Conservation (phyloP, 2,329 filamentous ascomycete species). For the Ophioceras dolichostomum region DNA sequence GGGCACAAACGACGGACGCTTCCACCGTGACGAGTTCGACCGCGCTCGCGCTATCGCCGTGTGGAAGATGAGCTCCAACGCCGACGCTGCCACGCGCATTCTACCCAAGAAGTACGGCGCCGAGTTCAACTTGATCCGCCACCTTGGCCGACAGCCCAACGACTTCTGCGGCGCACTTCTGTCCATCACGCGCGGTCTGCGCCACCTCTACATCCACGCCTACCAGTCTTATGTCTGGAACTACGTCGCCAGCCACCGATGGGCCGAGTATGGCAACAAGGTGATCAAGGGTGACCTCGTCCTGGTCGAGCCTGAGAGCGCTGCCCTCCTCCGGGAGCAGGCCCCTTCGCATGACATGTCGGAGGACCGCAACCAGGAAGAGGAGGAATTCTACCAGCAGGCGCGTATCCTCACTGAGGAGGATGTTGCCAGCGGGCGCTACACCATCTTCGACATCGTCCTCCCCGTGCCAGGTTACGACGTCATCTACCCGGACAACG, state of each 20-base stretch:
- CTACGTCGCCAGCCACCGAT: conserved; percentile 66
- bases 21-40: conserved; percentile 62
- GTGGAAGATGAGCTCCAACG: conserved; percentile 52
- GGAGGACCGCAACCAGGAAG: conserved; percentile 37
- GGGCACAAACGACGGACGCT: conserved; percentile 10
- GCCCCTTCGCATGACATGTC: conserved; percentile 50
- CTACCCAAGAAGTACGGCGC: conserved; percentile 75
- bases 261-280: conserved; percentile 57
- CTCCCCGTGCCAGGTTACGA: conserved; percentile 89
- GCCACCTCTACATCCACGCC: conserved; percentile 92
- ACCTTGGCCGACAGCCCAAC: conserved; percentile 44
- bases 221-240: conserved; percentile 97
- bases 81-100: conserved; percentile 47
- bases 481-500: conserved; percentile 74
- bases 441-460: conserved; percentile 77
- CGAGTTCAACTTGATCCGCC: conserved; percentile 66
- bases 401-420: conserved; percentile 63
- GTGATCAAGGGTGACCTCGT: conserved; percentile 83
- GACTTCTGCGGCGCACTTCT: conserved; percentile 77
- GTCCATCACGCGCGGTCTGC: conserved; percentile 67
- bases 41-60: conserved; percentile 68
- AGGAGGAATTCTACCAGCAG: conserved; percentile 31
- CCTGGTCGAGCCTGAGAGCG: conserved; percentile 32
- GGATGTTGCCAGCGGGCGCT: conserved; percentile 68
- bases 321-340: conserved; percentile 16